Conservation (phyloP, 225 moss, liverwort and hornwort genomes). For the Climacium dendroides region DNA sequence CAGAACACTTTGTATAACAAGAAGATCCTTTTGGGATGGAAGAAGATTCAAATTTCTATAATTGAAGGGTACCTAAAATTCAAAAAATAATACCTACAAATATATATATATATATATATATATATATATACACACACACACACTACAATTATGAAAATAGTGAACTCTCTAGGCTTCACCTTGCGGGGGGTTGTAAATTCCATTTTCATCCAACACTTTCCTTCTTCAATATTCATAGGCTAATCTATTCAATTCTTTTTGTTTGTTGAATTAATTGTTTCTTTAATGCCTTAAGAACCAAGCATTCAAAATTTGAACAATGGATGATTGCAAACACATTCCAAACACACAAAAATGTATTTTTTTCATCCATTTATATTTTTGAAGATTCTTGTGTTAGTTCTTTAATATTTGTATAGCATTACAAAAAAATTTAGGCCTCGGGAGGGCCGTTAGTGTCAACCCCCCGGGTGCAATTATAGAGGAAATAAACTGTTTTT, state of each 20-base stretch:
- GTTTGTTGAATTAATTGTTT: fast-evolving
- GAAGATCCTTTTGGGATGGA: too few species aligned
- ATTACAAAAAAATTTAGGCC: too few species aligned
- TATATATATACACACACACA: too few species aligned
- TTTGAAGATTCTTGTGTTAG: background rate
- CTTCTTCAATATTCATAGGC: background rate
- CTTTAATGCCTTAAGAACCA: fast-evolving
- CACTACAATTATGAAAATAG: background rate
- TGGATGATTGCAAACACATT: fast-evolving
- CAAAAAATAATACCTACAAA: background rate
- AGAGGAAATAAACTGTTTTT: too few species aligned
- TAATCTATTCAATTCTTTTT: background rate
- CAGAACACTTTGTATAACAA: too few species aligned
- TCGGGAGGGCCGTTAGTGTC: too few species aligned
- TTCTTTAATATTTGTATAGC: too few species aligned
- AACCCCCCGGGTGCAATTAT: too few species aligned
- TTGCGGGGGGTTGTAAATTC: background rate
- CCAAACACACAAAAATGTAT: background rate
- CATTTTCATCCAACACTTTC: fast-evolving
- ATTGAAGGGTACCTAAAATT: background rate
- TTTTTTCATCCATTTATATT: background rate
- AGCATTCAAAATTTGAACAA: background rate
- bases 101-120: too few species aligned
- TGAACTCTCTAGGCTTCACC: fast-evolving
- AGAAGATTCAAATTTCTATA: too few species aligned